Conservation (phyloP, 306 rosid species). For the Gastrolobium bilobum region DNA sequence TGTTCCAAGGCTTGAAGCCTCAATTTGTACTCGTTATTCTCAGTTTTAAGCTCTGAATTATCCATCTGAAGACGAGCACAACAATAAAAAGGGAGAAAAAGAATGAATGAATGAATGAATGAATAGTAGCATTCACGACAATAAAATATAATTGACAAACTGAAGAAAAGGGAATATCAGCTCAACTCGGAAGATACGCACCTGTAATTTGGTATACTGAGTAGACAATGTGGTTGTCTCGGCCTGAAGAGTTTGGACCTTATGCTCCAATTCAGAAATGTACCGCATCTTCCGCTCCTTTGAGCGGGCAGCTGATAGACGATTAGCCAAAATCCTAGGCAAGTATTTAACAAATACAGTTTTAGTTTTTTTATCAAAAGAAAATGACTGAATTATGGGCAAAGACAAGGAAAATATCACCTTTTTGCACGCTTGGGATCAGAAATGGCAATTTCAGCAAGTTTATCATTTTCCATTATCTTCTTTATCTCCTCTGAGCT, state of each 20-base stretch:
- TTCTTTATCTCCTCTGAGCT: conserved; percentile 72
- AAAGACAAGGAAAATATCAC: conserved; percentile 45
- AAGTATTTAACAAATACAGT: conserved; percentile 22
- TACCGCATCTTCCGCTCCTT: conserved; percentile 81
- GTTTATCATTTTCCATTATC: conserved; percentile 80
- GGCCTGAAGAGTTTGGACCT: conserved; percentile 91
- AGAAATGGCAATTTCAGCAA: conserved; percentile 78
- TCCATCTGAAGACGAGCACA: conserved; percentile 64
- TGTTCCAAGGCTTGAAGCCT: conserved; percentile 91
- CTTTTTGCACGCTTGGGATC: conserved; percentile 95
- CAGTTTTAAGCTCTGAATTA: conserved; percentile 61
- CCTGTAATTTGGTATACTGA: conserved; percentile 80
- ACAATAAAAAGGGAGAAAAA: conserved; percentile 13
- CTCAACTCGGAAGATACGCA: conserved; percentile 48
- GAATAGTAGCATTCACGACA: conserved; percentile 19
- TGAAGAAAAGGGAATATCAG: conserved; percentile 30
- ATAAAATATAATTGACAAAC: not conserved
- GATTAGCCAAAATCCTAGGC: conserved; percentile 89
- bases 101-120: conserved; percentile 35
- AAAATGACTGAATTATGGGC: not conserved
- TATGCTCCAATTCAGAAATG: conserved; percentile 87
- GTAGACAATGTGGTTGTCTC: conserved; percentile 86
- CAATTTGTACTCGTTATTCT: conserved; percentile 82
- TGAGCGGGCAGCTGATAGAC: conserved; percentile 94
- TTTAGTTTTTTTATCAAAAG: not conserved